These are phyloP conservation scores for Pythium insidiosum DNA, from an alignment of 352 stramenopile genomes.

Conservation along the genomic window DNA sequence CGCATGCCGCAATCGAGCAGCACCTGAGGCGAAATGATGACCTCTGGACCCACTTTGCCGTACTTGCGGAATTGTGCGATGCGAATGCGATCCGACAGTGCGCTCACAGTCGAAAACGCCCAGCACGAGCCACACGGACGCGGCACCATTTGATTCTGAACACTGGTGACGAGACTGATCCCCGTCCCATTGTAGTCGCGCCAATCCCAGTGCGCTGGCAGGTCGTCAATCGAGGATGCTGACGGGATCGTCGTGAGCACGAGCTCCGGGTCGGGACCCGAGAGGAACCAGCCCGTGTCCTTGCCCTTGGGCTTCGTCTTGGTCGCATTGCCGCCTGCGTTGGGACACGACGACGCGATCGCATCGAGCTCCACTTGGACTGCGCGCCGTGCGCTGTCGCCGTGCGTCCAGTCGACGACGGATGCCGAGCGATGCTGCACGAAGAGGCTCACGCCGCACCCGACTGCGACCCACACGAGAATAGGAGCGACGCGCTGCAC, in stretches of 20 bases:
- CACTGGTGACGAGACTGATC: constrained; percentile 62
- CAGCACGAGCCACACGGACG: constrained; percentile 72
- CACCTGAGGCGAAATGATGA: constrained; percentile 59
- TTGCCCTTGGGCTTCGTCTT: constrained; percentile 19
- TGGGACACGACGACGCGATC: constrained; percentile 33
- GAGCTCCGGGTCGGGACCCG: constrained; percentile 47
- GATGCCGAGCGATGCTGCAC: constrained; percentile 4
- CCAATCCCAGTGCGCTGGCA: constrained; percentile 71
- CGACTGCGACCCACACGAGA: constrained; percentile 42
- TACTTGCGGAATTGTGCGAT: constrained; percentile 61
- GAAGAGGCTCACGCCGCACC: constrained; percentile 33
- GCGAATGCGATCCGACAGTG: constrained; percentile 71
- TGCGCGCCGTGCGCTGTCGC: constrained; percentile 31
- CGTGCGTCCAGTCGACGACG: constrained; percentile 30
- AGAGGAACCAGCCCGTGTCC: constrained; percentile 49
- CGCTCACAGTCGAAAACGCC: constrained; percentile 63
- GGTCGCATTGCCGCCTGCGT: constrained; percentile 7
- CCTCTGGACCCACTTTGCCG: constrained; percentile 37
- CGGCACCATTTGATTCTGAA: constrained; percentile 77
- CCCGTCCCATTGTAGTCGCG: constrained; percentile 71
- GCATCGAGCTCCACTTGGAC: constrained; percentile 44
- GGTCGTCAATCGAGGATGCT: constrained; percentile 41
- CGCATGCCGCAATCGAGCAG: constrained; percentile 76
- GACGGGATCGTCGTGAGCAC: constrained; percentile 33
- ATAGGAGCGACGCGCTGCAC: constrained; percentile 20